Percentiles rank a stretch among this genome's conserved stretches.
These are phyloP conservation scores for Chloranthus sessilifolius DNA, from an alignment of 164 flowering plant species.

Conservation along the genomic window DNA sequence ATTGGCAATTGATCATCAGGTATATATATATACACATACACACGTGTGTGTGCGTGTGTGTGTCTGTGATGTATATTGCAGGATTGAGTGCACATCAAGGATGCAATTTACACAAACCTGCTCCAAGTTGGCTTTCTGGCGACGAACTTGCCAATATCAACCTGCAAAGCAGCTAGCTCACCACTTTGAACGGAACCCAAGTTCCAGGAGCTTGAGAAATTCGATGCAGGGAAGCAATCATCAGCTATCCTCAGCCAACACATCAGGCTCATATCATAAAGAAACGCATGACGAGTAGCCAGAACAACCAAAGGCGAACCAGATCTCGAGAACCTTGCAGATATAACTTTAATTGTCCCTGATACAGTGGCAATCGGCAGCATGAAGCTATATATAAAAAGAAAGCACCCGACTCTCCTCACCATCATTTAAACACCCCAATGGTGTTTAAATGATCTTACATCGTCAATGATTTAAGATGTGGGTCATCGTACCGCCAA, in stretches of 20 bases:
- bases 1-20: too few species aligned
- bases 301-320: constrained; percentile 91
- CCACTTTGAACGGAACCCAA: constrained; percentile 73
- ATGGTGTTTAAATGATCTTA: too few species aligned
- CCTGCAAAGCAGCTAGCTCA: constrained; percentile 90
- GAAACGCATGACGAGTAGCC: constrained; percentile 93
- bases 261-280: constrained; percentile 79
- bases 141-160: constrained; percentile 82
- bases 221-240: constrained; percentile 91
- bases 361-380: too few species aligned
- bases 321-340: constrained; percentile 85
- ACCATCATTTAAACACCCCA: too few species aligned
- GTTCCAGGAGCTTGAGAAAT: constrained; percentile 90
- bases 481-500: too few species aligned
- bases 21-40: too few species aligned
- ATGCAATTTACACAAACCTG: constrained; percentile 65
- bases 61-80: too few species aligned
- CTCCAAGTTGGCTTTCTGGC: constrained; percentile 94
- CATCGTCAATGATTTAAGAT: too few species aligned
- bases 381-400: too few species aligned
- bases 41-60: too few species aligned
- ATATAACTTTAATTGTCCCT: constrained; percentile 88
- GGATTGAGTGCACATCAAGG: too few species aligned
- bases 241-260: constrained; percentile 98
- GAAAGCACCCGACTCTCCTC: too few species aligned